Conservation (phyloP, 225 moss, liverwort and hornwort genomes). For the Pseudisothecium myosuroides region DNA sequence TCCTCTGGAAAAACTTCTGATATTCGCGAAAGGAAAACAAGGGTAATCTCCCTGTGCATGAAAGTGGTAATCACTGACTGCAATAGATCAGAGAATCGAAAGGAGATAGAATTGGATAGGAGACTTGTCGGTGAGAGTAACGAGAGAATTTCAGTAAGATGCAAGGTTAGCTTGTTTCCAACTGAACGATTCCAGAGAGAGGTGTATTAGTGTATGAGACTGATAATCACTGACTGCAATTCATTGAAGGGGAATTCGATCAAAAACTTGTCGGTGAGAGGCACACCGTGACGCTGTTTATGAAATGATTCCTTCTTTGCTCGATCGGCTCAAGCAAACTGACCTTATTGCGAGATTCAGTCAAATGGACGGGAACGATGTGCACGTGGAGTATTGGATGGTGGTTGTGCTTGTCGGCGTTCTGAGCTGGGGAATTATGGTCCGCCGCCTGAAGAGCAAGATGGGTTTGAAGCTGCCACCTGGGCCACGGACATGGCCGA, state of each 20-base stretch:
- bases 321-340: background rate
- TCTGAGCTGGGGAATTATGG: background rate
- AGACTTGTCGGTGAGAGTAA: background rate
- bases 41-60: background rate
- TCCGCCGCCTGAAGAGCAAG: background rate
- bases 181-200: background rate
- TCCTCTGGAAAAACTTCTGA: background rate
- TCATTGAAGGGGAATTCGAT: background rate
- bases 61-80: background rate
- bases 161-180: background rate
- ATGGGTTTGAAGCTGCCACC: background rate
- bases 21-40: background rate
- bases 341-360: background rate
- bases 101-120: background rate
- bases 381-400: background rate
- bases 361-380: background rate
- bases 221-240: too few relatives aligned
- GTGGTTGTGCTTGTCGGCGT: background rate
- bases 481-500: slow-evolving; percentile 3
- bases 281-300: background rate
- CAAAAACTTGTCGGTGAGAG: background rate
- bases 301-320: background rate
- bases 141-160: background rate
- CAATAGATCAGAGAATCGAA: too few relatives aligned
- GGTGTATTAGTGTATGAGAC: background rate